Percentiles rank a stretch among this genome's conserved stretches.
Conservation (phyloP, 495 filamentous ascomycete species). For the Lasiosphaeriaceae sp. region DNA sequence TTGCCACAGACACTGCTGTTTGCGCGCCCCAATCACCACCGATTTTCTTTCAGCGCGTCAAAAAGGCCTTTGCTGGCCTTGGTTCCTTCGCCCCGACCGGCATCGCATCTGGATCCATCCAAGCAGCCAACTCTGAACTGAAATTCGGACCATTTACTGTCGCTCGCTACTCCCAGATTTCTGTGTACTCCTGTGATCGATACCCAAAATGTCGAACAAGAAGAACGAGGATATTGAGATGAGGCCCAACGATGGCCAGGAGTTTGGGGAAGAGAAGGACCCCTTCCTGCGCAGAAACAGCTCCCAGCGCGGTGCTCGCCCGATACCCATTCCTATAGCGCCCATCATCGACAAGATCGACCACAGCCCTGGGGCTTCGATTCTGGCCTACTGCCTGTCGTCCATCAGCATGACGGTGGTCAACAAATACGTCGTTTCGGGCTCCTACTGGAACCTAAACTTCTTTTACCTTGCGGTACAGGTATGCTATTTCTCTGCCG, state of each 20-base stretch:
- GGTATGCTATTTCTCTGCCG: slow-evolving; percentile 47
- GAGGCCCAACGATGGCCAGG: slow-evolving; percentile 51
- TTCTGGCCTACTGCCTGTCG: slow-evolving; percentile 86
- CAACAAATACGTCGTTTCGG: slow-evolving; percentile 97
- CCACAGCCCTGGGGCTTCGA: slow-evolving; percentile 73
- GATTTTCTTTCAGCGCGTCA: background rate
- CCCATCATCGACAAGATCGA: slow-evolving; percentile 45
- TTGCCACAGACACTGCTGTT: background rate
- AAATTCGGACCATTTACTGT: background rate
- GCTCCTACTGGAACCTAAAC: slow-evolving; percentile 88
- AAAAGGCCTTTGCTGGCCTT: too few species aligned
- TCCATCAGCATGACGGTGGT: slow-evolving; percentile 98
- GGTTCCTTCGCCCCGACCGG: background rate
- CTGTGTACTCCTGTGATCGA: background rate
- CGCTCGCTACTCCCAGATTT: background rate
- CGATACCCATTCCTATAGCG: slow-evolving; percentile 32
- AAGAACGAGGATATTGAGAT: slow-evolving; percentile 77
- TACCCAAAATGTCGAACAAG: slow-evolving; percentile 59
- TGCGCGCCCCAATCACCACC: background rate
- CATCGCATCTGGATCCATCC: background rate
- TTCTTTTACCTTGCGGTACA: slow-evolving; percentile 92
- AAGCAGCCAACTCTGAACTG: background rate
- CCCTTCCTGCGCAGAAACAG: slow-evolving; percentile 43
- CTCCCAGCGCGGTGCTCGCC: slow-evolving; percentile 38
- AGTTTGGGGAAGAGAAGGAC: slow-evolving; percentile 53